These are phyloP conservation scores for Trifolium repens DNA, from an alignment of 306 rosid species.

Conservation along the genomic window DNA sequence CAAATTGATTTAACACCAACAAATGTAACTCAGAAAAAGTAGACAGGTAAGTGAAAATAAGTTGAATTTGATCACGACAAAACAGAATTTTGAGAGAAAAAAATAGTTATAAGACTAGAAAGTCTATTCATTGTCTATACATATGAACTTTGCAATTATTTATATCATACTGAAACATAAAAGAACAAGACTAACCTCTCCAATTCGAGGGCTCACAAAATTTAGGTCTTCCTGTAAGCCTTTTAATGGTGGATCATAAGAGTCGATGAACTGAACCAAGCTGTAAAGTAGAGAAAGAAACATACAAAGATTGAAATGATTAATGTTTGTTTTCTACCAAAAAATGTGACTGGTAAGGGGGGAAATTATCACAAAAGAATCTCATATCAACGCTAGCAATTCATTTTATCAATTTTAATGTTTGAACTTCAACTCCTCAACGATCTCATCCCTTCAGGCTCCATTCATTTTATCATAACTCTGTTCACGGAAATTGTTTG, in stretches of 20 bases:
- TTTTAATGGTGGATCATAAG: constrained; percentile 94
- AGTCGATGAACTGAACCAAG: constrained; percentile 90
- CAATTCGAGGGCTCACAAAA: constrained; percentile 99
- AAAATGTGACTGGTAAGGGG: not conserved
- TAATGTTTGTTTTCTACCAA: constrained; percentile 28
- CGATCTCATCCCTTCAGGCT: constrained; percentile 11
- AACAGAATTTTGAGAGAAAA: constrained; percentile 20
- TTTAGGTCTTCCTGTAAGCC: constrained; percentile 96
- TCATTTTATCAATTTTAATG: constrained; percentile 9
- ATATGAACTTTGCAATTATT: constrained; percentile 5
- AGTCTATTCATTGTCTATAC: constrained; percentile 27
- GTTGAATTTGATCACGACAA: constrained; percentile 32
- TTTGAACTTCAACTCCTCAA: constrained; percentile 14
- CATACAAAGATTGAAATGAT: constrained; percentile 24
- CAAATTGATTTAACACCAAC: constrained; percentile 38
- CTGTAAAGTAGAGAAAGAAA: constrained; percentile 58
- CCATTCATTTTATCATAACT: constrained; percentile 17
- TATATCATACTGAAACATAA: constrained; percentile 27
- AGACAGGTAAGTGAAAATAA: constrained; percentile 21
- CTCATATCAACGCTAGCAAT: constrained; percentile 3
- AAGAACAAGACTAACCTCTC: constrained; percentile 82
- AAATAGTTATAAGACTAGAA: constrained; percentile 9
- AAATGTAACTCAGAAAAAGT: constrained; percentile 22
- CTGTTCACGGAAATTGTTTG: constrained; percentile 8
- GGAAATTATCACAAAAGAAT: constrained; percentile 18